These are phyloP conservation scores for Lagenidium giganteum DNA, from an alignment of 352 stramenopile species.

Conservation along the genomic window DNA sequence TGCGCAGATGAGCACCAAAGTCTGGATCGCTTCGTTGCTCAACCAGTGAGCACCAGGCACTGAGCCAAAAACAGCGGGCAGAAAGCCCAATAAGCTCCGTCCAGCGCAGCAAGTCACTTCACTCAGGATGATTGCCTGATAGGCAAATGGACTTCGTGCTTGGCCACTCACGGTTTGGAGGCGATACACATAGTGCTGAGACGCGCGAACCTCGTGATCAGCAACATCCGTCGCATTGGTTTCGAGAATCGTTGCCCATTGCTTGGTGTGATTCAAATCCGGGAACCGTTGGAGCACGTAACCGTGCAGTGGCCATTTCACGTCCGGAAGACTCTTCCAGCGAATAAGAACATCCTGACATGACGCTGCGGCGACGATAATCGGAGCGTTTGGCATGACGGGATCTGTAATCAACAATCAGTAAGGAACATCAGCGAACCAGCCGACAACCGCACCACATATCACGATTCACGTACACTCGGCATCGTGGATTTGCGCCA, in stretches of 20 bases:
- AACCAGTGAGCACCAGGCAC: slow-evolving; percentile 11
- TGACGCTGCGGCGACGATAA: slow-evolving; percentile 31
- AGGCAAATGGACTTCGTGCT: slow-evolving; percentile 38
- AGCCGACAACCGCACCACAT: neutral
- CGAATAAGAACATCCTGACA: slow-evolving; percentile 36
- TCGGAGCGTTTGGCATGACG: slow-evolving; percentile 33
- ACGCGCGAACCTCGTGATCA: slow-evolving; percentile 21
- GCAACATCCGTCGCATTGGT: slow-evolving; percentile 26
- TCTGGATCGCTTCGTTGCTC: slow-evolving; percentile 28
- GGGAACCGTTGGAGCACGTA: slow-evolving; percentile 46
- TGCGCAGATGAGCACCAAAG: slow-evolving; percentile 38
- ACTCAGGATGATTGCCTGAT: slow-evolving; percentile 22
- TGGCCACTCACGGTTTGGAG: slow-evolving; percentile 30
- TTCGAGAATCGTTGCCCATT: slow-evolving; percentile 38
- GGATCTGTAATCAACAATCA: slow-evolving; percentile 20
- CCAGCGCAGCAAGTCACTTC: slow-evolving; percentile 1
- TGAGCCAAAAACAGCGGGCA: slow-evolving; percentile 1
- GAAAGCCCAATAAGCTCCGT: slow-evolving; percentile 2
- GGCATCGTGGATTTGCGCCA: slow-evolving; percentile 10
- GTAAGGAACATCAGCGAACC: neutral
- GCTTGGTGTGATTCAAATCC: slow-evolving; percentile 16
- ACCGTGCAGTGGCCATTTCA: slow-evolving; percentile 31
- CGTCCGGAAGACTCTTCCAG: slow-evolving; percentile 40
- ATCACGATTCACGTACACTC: slow-evolving; percentile 2
- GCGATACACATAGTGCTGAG: slow-evolving; percentile 39